Percentiles rank a stretch among this genome's conserved stretches.
phyloP scores from a whole-genome alignment of 2,329 filamentous ascomycete genomes.

The Aureobasidium sp. region DNA sequence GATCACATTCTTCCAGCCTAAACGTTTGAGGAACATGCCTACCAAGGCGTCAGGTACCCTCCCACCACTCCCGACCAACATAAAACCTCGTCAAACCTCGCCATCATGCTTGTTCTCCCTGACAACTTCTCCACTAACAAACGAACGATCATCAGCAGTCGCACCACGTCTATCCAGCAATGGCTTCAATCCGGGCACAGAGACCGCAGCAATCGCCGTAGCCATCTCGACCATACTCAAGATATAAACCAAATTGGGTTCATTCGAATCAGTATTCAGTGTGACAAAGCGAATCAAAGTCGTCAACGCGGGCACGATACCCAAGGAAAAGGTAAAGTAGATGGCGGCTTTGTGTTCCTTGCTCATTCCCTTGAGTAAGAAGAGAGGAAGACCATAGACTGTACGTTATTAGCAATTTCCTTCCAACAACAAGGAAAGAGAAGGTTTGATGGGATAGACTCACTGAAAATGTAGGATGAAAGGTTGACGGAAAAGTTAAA shows the following conservation, averaged over 20 bases:
- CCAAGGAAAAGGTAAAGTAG: slow-evolving; percentile 21
- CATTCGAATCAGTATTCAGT: slow-evolving; percentile 21
- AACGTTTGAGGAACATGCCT: no score
- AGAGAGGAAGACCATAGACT: slow-evolving; percentile 29
- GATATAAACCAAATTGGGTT: slow-evolving; percentile 22
- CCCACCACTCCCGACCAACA: no score
- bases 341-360: slow-evolving; percentile 19
- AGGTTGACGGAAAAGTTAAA: slow-evolving; percentile 30
- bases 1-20: no score
- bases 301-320: slow-evolving; percentile 22
- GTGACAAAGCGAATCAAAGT: slow-evolving; percentile 22
- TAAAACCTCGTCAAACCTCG: background rate
- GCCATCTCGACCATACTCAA: slow-evolving; percentile 17
- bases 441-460: background rate
- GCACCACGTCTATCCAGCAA: slow-evolving; percentile 8
- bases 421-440: background rate
- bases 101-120: background rate
- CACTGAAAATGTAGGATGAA: slow-evolving; percentile 28
- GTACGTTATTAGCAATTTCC: background rate
- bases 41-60: no score
- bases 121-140: background rate
- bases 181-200: slow-evolving; percentile 14
- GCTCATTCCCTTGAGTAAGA: slow-evolving; percentile 24
- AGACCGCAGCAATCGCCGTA: slow-evolving; percentile 14
- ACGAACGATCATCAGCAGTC: background rate